phyloP scores from a whole-genome alignment of 164 flowering plant genomes.

The Vitis labrusca region DNA sequence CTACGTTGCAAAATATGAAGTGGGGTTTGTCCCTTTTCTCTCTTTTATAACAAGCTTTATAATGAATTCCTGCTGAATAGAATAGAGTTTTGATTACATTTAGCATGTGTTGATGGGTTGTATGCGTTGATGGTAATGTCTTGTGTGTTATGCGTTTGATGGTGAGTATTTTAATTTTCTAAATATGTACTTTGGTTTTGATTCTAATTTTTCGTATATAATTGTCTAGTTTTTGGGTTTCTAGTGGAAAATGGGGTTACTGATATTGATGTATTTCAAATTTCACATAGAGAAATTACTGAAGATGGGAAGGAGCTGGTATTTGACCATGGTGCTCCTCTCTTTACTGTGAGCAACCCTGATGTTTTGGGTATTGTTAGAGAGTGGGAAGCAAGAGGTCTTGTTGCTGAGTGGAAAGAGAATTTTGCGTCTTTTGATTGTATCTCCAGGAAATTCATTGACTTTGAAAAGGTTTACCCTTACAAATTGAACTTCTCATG shows the following conservation, averaged over 20 bases:
- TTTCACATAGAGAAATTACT: slow-evolving; percentile 45
- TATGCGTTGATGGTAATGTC: too few species aligned
- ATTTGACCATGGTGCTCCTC: slow-evolving; percentile 87
- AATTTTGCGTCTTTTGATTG: slow-evolving; percentile 60
- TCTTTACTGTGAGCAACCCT: slow-evolving; percentile 40
- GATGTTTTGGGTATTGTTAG: slow-evolving; percentile 45
- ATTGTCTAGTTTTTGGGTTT: neutral
- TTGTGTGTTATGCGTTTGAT: too few species aligned
- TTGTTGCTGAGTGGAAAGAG: slow-evolving; percentile 75
- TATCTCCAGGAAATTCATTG: slow-evolving; percentile 34
- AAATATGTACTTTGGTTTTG: neutral
- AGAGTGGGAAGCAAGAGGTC: slow-evolving; percentile 73
- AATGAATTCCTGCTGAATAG: too few species aligned
- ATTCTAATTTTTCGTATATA: neutral
- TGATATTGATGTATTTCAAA: neutral
- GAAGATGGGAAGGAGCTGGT: slow-evolving; percentile 76
- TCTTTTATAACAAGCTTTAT: too few species aligned
- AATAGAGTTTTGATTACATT: too few species aligned
- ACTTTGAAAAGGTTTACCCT: slow-evolving; percentile 43
- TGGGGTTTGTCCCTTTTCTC: too few species aligned
- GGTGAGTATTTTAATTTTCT: too few species aligned
- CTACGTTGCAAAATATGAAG: neutral
- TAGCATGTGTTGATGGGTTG: too few species aligned
- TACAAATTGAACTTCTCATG: neutral
- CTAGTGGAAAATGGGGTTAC: neutral